Evolutionary conservation across 1,139 yeast genomes (phyloP).

Genomic region (Torulaspora globosa): DNA sequence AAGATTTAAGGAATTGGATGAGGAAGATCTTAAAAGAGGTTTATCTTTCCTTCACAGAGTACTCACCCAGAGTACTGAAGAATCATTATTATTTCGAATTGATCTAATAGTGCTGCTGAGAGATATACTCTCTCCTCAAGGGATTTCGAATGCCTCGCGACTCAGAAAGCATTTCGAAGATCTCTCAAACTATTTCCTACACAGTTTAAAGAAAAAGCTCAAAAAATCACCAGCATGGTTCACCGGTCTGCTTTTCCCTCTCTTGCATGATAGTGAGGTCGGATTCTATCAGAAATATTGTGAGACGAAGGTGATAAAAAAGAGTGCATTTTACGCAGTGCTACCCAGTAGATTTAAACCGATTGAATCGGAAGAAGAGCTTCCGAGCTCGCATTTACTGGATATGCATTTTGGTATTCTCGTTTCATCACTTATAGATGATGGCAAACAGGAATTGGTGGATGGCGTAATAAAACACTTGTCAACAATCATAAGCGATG

Average conservation of each 20-base stretch:
- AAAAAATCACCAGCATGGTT: conserved; percentile 53
- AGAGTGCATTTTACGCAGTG: conserved; percentile 18
- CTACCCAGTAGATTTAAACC: conserved; percentile 26
- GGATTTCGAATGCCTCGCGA: conserved; percentile 34
- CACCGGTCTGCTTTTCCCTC: conserved; percentile 65
- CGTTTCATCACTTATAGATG: conserved; percentile 35
- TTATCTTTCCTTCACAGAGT: conserved; percentile 69
- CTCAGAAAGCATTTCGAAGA: conserved; percentile 59
- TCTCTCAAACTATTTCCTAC: conserved; percentile 65
- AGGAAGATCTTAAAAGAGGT: conserved; percentile 58
- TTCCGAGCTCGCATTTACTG: conserved; percentile 22
- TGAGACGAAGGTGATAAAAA: conserved; percentile 17
- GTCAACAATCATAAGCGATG: conserved; percentile 15
- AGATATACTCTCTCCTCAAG: conserved; percentile 42
- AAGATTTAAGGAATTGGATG: conserved; percentile 59
- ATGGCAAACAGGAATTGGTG: conserved; percentile 27
- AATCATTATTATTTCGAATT: conserved; percentile 59
- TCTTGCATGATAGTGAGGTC: conserved; percentile 47
- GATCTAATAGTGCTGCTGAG: conserved; percentile 65
- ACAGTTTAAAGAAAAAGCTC: conserved; percentile 51
- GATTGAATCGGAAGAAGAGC: conserved; percentile 25
- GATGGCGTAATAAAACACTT: conserved; percentile 24
- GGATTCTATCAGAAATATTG: conserved; percentile 52
- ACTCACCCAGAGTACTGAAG: conserved; percentile 60
- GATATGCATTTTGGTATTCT: conserved; percentile 34